Percentiles rank a stretch among this genome's conserved stretches.
Evolutionary conservation across 441 rosid species (phyloP).

Genomic region (Lepidium campestre): DNA sequence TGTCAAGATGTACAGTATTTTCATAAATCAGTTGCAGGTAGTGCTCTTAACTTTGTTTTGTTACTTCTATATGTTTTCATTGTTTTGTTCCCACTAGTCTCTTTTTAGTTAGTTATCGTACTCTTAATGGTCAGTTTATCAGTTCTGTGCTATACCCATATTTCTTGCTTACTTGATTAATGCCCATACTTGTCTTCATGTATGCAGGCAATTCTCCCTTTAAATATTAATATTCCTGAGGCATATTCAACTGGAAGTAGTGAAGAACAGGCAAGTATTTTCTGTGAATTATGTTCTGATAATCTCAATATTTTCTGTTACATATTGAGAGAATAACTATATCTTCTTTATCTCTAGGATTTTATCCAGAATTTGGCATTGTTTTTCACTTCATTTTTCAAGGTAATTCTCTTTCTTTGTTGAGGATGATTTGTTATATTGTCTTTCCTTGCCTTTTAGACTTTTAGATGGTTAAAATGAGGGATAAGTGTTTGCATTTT

Average conservation of each 20-base stretch:
- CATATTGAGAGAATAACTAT: not conserved
- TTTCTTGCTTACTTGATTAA: conserved; percentile 2
- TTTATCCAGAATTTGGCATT: conserved; percentile 96
- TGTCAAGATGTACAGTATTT: conserved; percentile 73
- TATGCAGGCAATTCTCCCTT: conserved; percentile 69
- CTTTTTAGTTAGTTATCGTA: not conserved
- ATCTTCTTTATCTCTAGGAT: conserved; percentile 50
- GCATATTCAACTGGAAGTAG: conserved; percentile 82
- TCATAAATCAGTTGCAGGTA: conserved; percentile 85
- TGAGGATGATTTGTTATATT: not conserved
- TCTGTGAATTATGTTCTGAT: conserved; percentile 2
- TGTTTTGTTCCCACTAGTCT: not conserved
- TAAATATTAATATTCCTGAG: conserved; percentile 76
- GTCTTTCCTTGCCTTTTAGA: not conserved
- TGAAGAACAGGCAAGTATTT: conserved; percentile 77
- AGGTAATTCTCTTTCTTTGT: conserved; percentile 43
- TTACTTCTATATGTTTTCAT: not conserved
- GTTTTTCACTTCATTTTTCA: conserved; percentile 92
- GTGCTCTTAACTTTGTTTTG: not conserved
- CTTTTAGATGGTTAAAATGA: not conserved
- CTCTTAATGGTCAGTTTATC: not conserved
- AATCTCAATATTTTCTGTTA: not conserved
- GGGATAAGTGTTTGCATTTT: not conserved
- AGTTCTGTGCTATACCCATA: not conserved
- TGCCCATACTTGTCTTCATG: not conserved